Evolutionary conservation across 805 yeast genomes (phyloP).

Genomic region (Wickerhamiella spandovensis): DNA sequence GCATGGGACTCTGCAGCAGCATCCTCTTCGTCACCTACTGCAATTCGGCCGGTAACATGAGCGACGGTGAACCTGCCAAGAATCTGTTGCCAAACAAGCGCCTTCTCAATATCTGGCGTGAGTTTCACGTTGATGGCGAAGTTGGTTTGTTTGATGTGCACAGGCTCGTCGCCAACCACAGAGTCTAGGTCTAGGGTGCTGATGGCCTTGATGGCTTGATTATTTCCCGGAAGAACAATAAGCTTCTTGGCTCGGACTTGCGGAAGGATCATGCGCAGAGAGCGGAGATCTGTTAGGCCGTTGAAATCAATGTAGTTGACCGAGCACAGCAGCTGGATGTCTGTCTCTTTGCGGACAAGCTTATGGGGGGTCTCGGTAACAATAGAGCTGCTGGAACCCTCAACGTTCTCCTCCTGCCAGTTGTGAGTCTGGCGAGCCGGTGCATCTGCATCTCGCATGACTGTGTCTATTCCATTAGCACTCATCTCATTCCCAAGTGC

Average conservation of each 20-base stretch:
- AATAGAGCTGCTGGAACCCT: background rate
- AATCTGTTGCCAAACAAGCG: conserved; percentile 70
- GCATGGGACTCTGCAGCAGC: background rate
- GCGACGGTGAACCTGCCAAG: conserved; percentile 74
- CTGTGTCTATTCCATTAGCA: background rate
- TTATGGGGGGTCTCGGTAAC: conserved; percentile 31
- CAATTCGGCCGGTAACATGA: conserved; percentile 53
- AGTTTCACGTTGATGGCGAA: conserved; percentile 33
- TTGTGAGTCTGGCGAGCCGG: background rate
- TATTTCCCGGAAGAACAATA: conserved; percentile 35
- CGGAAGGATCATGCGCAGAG: conserved; percentile 64
- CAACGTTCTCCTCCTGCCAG: conserved; percentile 13
- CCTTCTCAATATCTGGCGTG: conserved; percentile 47
- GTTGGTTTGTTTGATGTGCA: conserved; percentile 10
- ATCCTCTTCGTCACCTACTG: conserved; percentile 2
- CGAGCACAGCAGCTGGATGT: conserved; percentile 51
- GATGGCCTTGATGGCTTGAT: conserved; percentile 11
- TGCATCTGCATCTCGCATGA: background rate
- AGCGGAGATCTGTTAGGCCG: conserved; percentile 74
- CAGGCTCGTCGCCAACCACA: conserved; percentile 7
- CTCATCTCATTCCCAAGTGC: conserved; percentile 1
- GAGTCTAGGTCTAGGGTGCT: background rate
- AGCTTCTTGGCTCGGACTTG: conserved; percentile 66
- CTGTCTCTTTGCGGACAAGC: conserved; percentile 24
- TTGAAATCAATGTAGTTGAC: conserved; percentile 66